phyloP scores from a whole-genome alignment of 2,329 filamentous ascomycete species.

The Trichoderma pleuroti region DNA sequence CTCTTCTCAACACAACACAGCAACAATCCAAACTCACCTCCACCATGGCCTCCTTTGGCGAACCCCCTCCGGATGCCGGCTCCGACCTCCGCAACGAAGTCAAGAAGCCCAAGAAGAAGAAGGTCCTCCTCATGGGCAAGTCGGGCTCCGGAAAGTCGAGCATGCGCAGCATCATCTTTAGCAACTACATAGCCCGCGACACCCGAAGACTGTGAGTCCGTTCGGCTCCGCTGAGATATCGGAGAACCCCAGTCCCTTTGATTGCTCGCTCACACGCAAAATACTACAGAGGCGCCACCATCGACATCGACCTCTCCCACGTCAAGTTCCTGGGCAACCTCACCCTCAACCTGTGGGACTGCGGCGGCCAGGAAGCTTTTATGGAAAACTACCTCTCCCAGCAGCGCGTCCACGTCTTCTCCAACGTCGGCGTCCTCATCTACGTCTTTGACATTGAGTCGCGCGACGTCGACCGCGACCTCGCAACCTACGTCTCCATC shows the following conservation, averaged over 20 bases:
- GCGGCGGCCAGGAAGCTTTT: conserved; percentile 96
- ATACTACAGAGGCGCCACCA: conserved; percentile 70
- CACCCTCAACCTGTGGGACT: conserved; percentile 97
- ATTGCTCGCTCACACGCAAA: not conserved
- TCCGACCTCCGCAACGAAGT: conserved; percentile 47
- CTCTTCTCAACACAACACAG: not conserved
- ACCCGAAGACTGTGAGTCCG: conserved; percentile 69
- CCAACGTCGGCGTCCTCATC: conserved; percentile 92
- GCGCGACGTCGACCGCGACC: conserved; percentile 86
- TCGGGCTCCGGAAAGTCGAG: conserved; percentile 96
- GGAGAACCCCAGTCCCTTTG: not conserved
- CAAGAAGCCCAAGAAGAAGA: conserved; percentile 77
- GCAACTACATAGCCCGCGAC: conserved; percentile 96
- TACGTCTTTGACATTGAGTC: conserved; percentile 99
- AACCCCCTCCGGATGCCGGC: conserved; percentile 29
- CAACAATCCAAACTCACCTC: not conserved
- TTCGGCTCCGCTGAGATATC: not conserved
- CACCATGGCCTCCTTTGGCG: conserved; percentile 34
- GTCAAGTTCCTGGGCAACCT: conserved; percentile 98
- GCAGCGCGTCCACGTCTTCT: conserved; percentile 94
- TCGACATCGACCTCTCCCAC: conserved; percentile 97
- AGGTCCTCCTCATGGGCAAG: conserved; percentile 89
- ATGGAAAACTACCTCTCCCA: conserved; percentile 98
- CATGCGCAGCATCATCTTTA: conserved; percentile 98
- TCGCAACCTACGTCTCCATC: conserved; percentile 88